Evolutionary conservation across 306 rosid genomes (phyloP).

Genomic region (Ormosia emarginata): DNA sequence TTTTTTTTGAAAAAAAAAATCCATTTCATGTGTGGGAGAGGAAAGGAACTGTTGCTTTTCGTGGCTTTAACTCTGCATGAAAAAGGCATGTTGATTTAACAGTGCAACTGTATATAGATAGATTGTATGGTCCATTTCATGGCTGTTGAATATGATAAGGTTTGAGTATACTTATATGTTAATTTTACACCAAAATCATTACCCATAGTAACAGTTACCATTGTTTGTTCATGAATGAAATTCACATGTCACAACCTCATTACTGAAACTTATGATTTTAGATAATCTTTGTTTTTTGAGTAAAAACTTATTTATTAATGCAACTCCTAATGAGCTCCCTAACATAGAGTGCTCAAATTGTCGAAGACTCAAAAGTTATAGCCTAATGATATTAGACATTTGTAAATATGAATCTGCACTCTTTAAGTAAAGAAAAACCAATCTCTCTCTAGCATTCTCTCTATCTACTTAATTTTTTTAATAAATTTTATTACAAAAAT

Average conservation of each 20-base stretch:
- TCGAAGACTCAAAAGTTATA: no score
- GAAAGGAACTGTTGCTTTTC: not conserved
- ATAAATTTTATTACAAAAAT: no score
- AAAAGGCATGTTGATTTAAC: constrained; percentile 30
- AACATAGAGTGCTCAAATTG: not conserved
- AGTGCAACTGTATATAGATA: not conserved
- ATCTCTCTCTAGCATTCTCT: no score
- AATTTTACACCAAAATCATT: not conserved
- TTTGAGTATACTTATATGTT: not conserved
- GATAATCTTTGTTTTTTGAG: not conserved
- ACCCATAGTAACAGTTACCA: not conserved
- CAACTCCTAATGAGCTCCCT: not conserved
- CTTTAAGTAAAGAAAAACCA: no score
- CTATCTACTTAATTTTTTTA: no score
- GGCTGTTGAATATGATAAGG: constrained; percentile 2
- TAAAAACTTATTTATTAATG: not conserved
- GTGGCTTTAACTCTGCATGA: constrained; percentile 13
- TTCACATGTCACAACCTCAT: not conserved
- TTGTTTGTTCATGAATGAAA: not conserved
- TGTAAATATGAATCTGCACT: no score
- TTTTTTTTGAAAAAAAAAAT: not conserved
- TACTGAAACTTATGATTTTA: not conserved
- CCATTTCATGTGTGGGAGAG: not conserved
- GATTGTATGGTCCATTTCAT: not conserved
- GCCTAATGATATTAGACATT: no score